Evolutionary conservation across 2,329 filamentous ascomycete species (phyloP), one percentile per base, ranked within the genome.

Genomic region (Colletotrichum scovillei): DNA sequence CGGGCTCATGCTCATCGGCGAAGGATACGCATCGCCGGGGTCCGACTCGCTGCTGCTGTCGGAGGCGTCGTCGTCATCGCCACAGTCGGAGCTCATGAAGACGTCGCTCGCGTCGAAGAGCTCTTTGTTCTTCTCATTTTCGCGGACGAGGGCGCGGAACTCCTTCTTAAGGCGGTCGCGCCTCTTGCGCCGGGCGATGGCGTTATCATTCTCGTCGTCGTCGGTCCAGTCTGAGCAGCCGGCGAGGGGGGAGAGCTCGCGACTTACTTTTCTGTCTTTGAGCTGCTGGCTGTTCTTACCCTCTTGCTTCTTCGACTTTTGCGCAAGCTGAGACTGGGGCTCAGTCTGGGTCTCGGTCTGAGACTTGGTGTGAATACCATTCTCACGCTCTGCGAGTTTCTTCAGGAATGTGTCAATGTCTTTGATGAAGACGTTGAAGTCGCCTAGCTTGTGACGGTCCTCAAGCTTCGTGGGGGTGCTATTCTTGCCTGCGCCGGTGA

Each of bases 21-120:
- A 59, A 22, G 53, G 30, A 11, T 30, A 32, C 28, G 42, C n/a
- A 8, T 57, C 22, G 4, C 72, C 56, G 46, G 26, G 35, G 22
- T 56, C 62, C 28, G 32, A 22, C 42, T 71, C 24, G 32, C 42
- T 63, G 49, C 55, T 62, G 24, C 59, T 58, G 42, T 75, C 32
- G n/a, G 38, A 42, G 7, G 14, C 5, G 3, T 22, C 22, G 12
- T 56, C 16, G n/a, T 67, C 52, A 4, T 60, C 32, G 8, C 58
- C 64, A 32, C 64, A 49, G 30, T 16, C 56, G 24, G 64, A 60
- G 24, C 32, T 67, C 35, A 57, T 30, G 64, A 22, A 46, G 16
- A 4, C 14, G 4, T 67, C 64, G 35, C 64, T 57, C 24, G 32
- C 16, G 32, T 67, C 32, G n/a, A 64, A 55, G 62, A 55, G 30